Conservation (phyloP, 352 stramenopile species). For the Pythium plurisporium region DNA sequence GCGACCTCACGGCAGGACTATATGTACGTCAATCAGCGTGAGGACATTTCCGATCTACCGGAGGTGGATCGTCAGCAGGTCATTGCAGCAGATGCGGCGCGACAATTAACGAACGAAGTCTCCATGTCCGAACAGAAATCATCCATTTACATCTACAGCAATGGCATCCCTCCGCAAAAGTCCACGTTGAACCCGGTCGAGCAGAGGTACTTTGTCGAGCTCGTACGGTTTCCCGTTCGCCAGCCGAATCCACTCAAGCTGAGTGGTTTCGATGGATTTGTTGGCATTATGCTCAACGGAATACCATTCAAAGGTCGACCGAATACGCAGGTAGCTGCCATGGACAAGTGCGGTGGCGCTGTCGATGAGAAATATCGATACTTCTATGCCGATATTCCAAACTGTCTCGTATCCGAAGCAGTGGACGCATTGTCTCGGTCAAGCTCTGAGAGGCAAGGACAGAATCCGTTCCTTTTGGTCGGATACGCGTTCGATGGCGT, state of each 20-base stretch:
- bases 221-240: constrained; percentile 43
- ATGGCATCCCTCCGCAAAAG: constrained; percentile 48
- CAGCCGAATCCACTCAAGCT: constrained; percentile 27
- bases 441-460: background rate
- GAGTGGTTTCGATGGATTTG: constrained; percentile 24
- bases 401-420: constrained; percentile 32
- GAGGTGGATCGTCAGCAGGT: background rate
- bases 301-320: constrained; percentile 36
- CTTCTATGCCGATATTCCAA: constrained; percentile 39
- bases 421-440: background rate
- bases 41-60: constrained; percentile 26
- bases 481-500: constrained; percentile 64
- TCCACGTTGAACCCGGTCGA: constrained; percentile 4
- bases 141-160: constrained; percentile 53
- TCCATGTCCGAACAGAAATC: constrained; percentile 36
- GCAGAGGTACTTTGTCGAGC: constrained; percentile 57
- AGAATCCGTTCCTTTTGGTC: constrained; percentile 29
- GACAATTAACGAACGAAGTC: constrained; percentile 32
- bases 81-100: background rate
- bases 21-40: constrained; percentile 52
- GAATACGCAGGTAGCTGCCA: background rate
- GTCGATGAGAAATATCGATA: constrained; percentile 43
- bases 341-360: constrained; percentile 46
- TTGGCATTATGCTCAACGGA: constrained; percentile 58
- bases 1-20: constrained; percentile 26